phyloP scores from a whole-genome alignment of 768 basidiomycete species.

The Russula ochroleuca region DNA sequence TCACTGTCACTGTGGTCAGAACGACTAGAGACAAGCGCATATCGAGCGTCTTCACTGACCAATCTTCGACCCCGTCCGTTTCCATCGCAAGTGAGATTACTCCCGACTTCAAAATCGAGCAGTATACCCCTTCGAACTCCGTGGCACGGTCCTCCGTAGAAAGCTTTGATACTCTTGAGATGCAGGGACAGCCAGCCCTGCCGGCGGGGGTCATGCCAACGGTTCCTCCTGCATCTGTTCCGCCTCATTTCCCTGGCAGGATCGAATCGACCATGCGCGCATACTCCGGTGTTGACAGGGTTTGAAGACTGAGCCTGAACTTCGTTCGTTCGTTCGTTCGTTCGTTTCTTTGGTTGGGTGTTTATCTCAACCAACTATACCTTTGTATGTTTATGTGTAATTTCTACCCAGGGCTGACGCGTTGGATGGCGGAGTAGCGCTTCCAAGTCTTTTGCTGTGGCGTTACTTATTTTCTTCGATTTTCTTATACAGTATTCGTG shows the following conservation, averaged over 20 bases:
- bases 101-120: background rate
- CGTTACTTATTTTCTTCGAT: too few species aligned
- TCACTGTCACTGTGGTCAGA: slow-evolving; percentile 4
- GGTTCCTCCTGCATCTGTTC: background rate
- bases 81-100: slow-evolving; percentile 2
- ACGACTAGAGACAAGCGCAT: too few species aligned
- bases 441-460: too few species aligned
- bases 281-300: background rate
- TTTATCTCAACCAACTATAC: background rate
- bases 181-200: background rate
- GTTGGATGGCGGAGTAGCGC: too few species aligned
- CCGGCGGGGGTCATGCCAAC: background rate
- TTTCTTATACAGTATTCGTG: too few species aligned
- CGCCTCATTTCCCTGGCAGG: background rate
- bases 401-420: too few species aligned
- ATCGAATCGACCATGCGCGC: background rate
- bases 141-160: slow-evolving; percentile 4
- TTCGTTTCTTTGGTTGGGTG: too few species aligned
- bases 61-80: background rate
- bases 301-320: background rate
- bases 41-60: too few species aligned
- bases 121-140: background rate
- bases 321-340: background rate
- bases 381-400: too few species aligned
- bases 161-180: background rate